A percentile compares a stretch with the other conserved stretches of the same genome.
These are phyloP conservation scores for Capronia coronata DNA, from an alignment of 2,329 filamentous ascomycete genomes.

Conservation along the genomic window DNA sequence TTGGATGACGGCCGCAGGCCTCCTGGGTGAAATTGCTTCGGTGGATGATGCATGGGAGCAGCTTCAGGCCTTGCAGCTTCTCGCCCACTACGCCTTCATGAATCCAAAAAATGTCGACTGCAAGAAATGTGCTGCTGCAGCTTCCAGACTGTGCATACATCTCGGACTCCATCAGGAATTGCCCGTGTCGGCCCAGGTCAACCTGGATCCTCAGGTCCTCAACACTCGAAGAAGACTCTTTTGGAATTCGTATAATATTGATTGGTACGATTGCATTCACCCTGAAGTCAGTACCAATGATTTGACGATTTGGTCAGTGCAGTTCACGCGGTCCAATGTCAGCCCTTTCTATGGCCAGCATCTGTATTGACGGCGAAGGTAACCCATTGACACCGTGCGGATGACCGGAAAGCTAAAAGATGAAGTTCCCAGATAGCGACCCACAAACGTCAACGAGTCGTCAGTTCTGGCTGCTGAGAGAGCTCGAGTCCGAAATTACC, in stretches of 20 bases:
- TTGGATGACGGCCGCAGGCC: constrained; percentile 10
- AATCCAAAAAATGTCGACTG: constrained; percentile 12
- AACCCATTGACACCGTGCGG: no score
- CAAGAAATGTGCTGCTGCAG: constrained; percentile 11
- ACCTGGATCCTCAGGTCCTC: background rate
- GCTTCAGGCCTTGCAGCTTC: constrained; percentile 14
- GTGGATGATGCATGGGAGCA: constrained; percentile 6
- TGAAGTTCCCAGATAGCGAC: constrained; percentile 12
- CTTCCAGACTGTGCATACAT: constrained; percentile 8
- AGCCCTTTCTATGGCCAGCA: constrained; percentile 10
- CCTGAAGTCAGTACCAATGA: no score
- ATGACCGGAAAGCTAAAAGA: no score
- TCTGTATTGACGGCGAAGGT: constrained; percentile 7
- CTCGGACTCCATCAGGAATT: constrained; percentile 11
- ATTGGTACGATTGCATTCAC: no score
- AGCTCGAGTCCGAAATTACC: constrained; percentile 12
- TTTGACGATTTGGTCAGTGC: no score
- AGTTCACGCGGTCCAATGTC: constrained; percentile 8
- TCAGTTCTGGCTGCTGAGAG: constrained; percentile 7
- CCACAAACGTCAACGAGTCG: constrained; percentile 6
- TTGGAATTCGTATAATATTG: constrained; percentile 16
- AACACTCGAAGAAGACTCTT: constrained; percentile 12
- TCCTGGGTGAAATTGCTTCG: constrained; percentile 2
- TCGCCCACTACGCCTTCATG: constrained; percentile 15
- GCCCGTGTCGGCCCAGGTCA: background rate